Evolutionary conservation across 2,329 filamentous ascomycete species (phyloP), one percentile per base, ranked within the genome.

Genomic region (Alternaria burnsii): DNA sequence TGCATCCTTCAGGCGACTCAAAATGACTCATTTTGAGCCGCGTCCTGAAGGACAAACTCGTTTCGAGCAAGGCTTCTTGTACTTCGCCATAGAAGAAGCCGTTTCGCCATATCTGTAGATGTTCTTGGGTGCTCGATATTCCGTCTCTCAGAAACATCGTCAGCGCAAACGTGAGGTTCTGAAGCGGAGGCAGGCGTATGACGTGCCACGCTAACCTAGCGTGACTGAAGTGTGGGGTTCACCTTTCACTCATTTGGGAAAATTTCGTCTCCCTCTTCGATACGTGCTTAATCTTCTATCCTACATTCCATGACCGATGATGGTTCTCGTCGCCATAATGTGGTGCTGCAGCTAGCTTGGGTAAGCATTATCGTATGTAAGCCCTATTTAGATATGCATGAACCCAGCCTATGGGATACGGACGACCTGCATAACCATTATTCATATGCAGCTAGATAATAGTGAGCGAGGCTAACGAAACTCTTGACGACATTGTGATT

Each of bases 21-120:
- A 26, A 47, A 47, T 55, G 42, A 55, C 30, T 55, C 52, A 55
- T 55, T 12, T 6, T 47, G 52, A 46, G 28, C 52, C 11, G 34
- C 9, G n/a, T 26, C 16, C 36, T 40, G 18, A 3, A 8, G n/a
- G 8, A 20, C 16, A 16, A 16, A 22, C 26, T 47, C 11, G 20
- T 36, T 4, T 14, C 16, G 6, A 28, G 11, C 42, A 5, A 9
- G n/a, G 8, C 3, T 16, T 24, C 38, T 52, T 41, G 11, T 11
- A 30, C 9, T 0, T 30, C 28, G 28, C 11, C 5, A 30, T 30
- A 30, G 11, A 30, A 30, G 3, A 30, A 30, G 3, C 9, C 9
- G 28, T 30, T 5, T 30, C 28, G 9, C 11, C 28, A 30, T 30
- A 0, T 10, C 4, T 11, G 11, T 2, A 24, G 1, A 26, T 50